Percentiles rank a stretch among this genome's conserved stretches.
phyloP scores from a whole-genome alignment of 1,139 yeast genomes.

The Suhomyces anneliseae region DNA sequence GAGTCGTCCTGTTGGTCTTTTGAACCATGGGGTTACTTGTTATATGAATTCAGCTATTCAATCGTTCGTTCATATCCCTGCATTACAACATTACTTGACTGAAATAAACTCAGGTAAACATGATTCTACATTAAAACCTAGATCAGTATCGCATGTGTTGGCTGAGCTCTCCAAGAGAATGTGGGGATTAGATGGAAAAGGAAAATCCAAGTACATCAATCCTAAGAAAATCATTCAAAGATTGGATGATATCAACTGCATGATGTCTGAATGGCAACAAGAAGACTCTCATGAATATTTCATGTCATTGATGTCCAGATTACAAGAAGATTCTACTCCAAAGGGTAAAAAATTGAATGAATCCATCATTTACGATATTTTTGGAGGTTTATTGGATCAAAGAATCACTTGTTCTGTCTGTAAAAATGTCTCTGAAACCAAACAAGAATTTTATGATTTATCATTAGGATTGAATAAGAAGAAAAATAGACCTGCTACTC shows the following conservation, averaged over 20 bases:
- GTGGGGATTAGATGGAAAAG: slow-evolving; percentile 49
- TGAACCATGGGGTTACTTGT: slow-evolving; percentile 94
- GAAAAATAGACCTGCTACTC: slow-evolving; percentile 23
- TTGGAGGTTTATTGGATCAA: slow-evolving; percentile 88
- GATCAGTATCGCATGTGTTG: slow-evolving; percentile 68
- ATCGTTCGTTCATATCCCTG: slow-evolving; percentile 86
- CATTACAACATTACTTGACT: slow-evolving; percentile 77
- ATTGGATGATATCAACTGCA: slow-evolving; percentile 83
- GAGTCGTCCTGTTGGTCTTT: slow-evolving; percentile 66
- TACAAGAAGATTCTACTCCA: slow-evolving; percentile 92
- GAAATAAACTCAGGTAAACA: slow-evolving; percentile 60
- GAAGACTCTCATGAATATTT: slow-evolving; percentile 97
- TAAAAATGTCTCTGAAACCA: slow-evolving; percentile 78
- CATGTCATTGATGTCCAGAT: slow-evolving; percentile 82
- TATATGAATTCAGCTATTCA: slow-evolving; percentile 96
- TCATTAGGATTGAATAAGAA: slow-evolving; percentile 68
- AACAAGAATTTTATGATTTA: slow-evolving; percentile 91
- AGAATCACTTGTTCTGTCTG: slow-evolving; percentile 81
- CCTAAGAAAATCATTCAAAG: slow-evolving; percentile 74
- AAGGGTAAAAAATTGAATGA: slow-evolving; percentile 78
- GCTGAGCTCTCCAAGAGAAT: slow-evolving; percentile 71
- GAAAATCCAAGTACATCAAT: slow-evolving; percentile 47
- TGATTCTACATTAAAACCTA: slow-evolving; percentile 43
- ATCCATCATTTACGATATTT: slow-evolving; percentile 85
- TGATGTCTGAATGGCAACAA: slow-evolving; percentile 97